Evolutionary conservation across 1,139 yeast species (phyloP).

Genomic region (Casaregolazyma lundiana): DNA sequence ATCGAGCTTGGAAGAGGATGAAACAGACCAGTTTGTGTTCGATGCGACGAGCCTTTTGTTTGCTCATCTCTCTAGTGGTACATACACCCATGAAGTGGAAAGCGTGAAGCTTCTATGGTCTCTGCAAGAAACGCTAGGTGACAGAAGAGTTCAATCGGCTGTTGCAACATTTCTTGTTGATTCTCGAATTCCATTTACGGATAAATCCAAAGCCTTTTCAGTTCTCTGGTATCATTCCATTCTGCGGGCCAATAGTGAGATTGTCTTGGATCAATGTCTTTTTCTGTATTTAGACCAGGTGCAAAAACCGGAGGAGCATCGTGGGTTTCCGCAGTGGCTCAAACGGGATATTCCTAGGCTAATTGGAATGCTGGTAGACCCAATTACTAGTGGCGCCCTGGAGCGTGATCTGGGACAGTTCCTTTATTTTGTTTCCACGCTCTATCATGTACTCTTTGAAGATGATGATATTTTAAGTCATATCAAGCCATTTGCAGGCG

Average conservation of each 20-base stretch:
- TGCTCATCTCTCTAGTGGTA: slow-evolving; percentile 16
- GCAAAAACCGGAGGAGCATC: slow-evolving; percentile 22
- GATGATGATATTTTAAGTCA: slow-evolving; percentile 1
- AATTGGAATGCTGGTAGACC: slow-evolving; percentile 51
- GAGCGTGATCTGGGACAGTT: slow-evolving; percentile 17
- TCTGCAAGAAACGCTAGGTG: slow-evolving; percentile 32
- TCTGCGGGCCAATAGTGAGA: slow-evolving; percentile 38
- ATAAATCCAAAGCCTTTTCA: slow-evolving; percentile 30
- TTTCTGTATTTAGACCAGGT: slow-evolving; percentile 64
- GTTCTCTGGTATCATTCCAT: slow-evolving; percentile 42
- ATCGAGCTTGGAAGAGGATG: slow-evolving; percentile 20
- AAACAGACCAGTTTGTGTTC: slow-evolving; percentile 21
- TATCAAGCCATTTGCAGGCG: background rate
- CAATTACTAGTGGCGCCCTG: slow-evolving; percentile 35
- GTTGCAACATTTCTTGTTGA: slow-evolving; percentile 25
- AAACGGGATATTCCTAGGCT: slow-evolving; percentile 5
- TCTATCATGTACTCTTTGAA: slow-evolving; percentile 15
- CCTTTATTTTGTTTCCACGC: slow-evolving; percentile 16
- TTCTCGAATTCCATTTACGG: slow-evolving; percentile 2
- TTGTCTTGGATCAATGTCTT: slow-evolving; percentile 59
- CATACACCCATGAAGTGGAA: slow-evolving; percentile 58
- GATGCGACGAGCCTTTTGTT: slow-evolving; percentile 13
- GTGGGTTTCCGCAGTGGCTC: slow-evolving; percentile 8
- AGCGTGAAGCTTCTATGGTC: slow-evolving; percentile 46
- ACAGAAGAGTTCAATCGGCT: slow-evolving; percentile 36